Evolutionary conservation across 352 stramenopile species (phyloP), one percentile per base, ranked within the genome.

Genomic region (Globisporangium viniferum): DNA sequence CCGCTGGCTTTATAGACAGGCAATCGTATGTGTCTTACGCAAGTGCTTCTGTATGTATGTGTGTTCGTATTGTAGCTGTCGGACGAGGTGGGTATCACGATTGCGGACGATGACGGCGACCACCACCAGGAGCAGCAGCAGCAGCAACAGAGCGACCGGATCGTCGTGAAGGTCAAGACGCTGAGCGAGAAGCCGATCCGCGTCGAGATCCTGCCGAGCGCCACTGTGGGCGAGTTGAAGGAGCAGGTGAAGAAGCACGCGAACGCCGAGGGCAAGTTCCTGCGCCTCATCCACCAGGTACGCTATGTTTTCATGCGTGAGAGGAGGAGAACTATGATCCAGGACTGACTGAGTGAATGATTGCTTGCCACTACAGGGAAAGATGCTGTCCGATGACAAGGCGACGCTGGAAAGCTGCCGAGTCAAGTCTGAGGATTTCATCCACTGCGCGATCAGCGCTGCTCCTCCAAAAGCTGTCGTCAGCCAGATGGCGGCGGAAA

Each of bases 321-420:
- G 36, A 10, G 29, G 51, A 41, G 15, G 6, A 9, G 29, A 1
- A 36, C 5, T 46, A 39, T 49, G 15, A 35, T 49, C 24, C 2
- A 24, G 24, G 24, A 24, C 24, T 3, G n/a, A 18, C 48, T 54
- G 36, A 51, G 20, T 31, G 31, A 35, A 1, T 35, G 29, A 33
- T 72, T 29, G n/a, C 20, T 53, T 36, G 56, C 5, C 6, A 24
- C 0, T 39, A 29, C 44, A 82, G 76, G 88, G 88, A 62, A 94
- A 94, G 63, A 94, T 95, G 85, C 74, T 95, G 15, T 93, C 87
- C 62, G 85, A 95, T 53, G 88, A 95, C 66, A 86, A 84, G 51
- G 82, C 79, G n/a, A 82, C 81, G 46, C 69, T 95, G 22, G 77
- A 84, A 59, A 85, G 73, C 72, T 94, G 75, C 76, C 90, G 88